Evolutionary conservation across 345 rosid species (phyloP), one percentile per base, ranked within the genome.

Genomic region (Camelina laxa): DNA sequence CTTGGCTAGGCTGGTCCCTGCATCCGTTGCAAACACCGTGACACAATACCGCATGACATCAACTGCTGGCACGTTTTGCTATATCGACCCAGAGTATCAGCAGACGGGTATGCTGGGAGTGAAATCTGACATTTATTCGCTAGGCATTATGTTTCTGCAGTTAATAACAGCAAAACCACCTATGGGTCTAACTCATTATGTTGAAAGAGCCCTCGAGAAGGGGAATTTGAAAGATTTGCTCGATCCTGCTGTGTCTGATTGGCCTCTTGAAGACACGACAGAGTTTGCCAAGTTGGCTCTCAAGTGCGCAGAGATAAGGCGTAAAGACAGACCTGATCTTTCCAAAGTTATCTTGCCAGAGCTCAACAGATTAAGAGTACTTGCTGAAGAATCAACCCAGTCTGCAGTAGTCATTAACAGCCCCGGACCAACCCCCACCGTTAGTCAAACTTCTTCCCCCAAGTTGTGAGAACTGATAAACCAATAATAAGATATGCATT

Each of bases 81-180:
- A 92, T 57, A 92, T 92, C 19, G 96, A 92, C 50, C 98, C 96
- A 4, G 96, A 92, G 82, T 92, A 92, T 79, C 96, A 92, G 80
- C 98, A 88, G 78, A 90, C 96, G 5, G 95, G 98, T 10, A 90
- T 90, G 96, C 82, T 92, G 38, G 93, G 96, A 1, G 82, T 87
- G 4, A 92, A 92, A 78, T 92, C 95, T 4, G 98, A 92, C 61
- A 79, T 92, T 7, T 90, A 88, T 69, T 92, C 96, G 0, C 84
- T 90, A 0, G 98, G 98, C 22, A 88, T 92, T 76, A 85, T 90
- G 77, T 85, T 86, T 63, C 87, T 92, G 12, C 96, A 92, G 80
- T 53, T 92, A 14, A 51, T 90, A 69, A 90, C 95, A 15, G 96
- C 83, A 13, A 88, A 85, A 67, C 75, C 98, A 6, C 85, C 98